These are phyloP conservation scores for Prunus mume DNA, from an alignment of 306 rosid species.

Conservation along the genomic window DNA sequence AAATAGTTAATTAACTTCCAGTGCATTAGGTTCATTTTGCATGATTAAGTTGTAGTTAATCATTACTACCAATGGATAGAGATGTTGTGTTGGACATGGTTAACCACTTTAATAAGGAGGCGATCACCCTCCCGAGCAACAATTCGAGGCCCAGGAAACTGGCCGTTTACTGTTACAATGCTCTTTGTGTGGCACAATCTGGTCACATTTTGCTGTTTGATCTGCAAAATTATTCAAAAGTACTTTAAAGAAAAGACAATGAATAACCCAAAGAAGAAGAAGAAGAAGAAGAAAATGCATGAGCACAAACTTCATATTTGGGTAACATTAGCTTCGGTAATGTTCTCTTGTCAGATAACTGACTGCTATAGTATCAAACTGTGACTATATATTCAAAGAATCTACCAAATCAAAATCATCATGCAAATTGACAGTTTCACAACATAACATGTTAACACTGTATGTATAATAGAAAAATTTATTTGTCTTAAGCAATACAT, in stretches of 20 bases:
- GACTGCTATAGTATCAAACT: no score
- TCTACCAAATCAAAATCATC: no score
- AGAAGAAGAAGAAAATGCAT: not conserved
- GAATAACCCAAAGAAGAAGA: not conserved
- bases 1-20: not conserved
- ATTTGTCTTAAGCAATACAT: not conserved
- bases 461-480: no score
- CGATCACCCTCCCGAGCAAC: conserved; percentile 68
- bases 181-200: conserved; percentile 59
- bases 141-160: conserved; percentile 73
- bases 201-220: conserved; percentile 50
- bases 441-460: not conserved
- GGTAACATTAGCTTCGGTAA: not conserved
- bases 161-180: conserved; percentile 66
- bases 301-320: not conserved
- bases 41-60: not conserved
- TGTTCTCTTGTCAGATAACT: not conserved
- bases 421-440: not conserved
- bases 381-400: no score
- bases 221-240: conserved; percentile 25
- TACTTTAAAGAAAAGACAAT: not conserved
- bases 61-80: conserved; percentile 55
- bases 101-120: conserved; percentile 52
- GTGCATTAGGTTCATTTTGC: not conserved
- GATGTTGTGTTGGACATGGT: conserved; percentile 50